Evolutionary conservation across 768 basidiomycete genomes (phyloP).

Genomic region (Serendipita sp.): DNA sequence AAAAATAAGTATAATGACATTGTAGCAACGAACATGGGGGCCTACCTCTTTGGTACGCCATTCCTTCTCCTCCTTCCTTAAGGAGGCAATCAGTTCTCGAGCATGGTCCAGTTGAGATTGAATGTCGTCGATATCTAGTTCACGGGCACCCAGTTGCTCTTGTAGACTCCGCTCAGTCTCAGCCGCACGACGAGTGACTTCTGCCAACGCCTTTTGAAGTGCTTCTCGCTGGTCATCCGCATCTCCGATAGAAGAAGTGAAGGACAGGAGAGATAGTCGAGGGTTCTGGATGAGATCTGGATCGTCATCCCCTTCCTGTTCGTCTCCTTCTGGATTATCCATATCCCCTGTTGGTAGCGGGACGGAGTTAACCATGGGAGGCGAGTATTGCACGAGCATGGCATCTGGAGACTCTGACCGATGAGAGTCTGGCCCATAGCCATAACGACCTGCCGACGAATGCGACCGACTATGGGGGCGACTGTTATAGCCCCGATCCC

Average conservation of each 20-base stretch:
- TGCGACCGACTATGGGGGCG: conserved; percentile 26
- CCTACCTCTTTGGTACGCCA: conserved; percentile 67
- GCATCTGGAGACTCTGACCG: conserved; percentile 23
- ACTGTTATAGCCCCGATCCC: conserved; percentile 20
- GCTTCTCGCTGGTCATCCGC: conserved; percentile 57
- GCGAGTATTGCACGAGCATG: conserved; percentile 22
- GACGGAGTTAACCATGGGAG: conserved; percentile 30
- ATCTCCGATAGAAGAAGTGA: conserved; percentile 48
- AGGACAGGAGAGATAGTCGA: conserved; percentile 33
- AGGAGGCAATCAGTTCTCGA: conserved; percentile 53
- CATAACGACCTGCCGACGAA: conserved; percentile 24
- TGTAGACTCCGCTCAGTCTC: conserved; percentile 59
- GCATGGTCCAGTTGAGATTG: conserved; percentile 63
- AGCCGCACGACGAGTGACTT: conserved; percentile 54
- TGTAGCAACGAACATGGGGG: conserved; percentile 10
- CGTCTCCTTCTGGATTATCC: conserved; percentile 28
- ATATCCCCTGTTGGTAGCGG: conserved; percentile 38
- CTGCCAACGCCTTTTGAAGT: conserved; percentile 53
- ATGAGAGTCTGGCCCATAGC: conserved; percentile 20
- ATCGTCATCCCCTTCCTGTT: conserved; percentile 27
- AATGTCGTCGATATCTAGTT: conserved; percentile 67
- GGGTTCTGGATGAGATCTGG: conserved; percentile 38
- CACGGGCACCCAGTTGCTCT: conserved; percentile 55
- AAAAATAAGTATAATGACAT: conserved; percentile 14
- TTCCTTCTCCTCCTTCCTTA: conserved; percentile 88